These are phyloP conservation scores for Phialocephala subalpina DNA, from an alignment of 2,329 filamentous ascomycete genomes.

Conservation along the genomic window DNA sequence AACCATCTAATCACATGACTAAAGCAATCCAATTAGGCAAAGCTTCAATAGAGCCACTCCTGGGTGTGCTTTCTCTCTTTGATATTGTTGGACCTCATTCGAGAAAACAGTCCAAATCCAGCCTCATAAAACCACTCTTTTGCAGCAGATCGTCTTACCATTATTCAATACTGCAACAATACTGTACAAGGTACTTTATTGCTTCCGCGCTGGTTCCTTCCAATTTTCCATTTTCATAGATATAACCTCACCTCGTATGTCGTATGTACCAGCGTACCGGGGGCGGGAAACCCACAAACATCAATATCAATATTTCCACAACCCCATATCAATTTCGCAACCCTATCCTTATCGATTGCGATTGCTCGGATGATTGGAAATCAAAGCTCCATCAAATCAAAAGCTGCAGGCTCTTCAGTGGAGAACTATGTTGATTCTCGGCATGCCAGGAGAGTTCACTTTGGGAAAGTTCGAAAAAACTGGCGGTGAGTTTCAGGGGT, in stretches of 20 bases:
- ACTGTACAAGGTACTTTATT: conserved; percentile 10
- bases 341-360: conserved; percentile 12
- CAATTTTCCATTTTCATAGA: too few relatives aligned
- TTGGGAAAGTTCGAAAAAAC: conserved; percentile 18
- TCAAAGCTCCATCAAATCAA: background rate
- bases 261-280: background rate
- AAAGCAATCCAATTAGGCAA: too few relatives aligned
- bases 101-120: background rate
- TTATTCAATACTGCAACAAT: conserved; percentile 8
- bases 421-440: background rate
- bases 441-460: conserved; percentile 8
- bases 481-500: conserved; percentile 41
- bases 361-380: conserved; percentile 12
- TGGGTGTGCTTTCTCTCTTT: too few relatives aligned
- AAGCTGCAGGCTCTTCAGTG: background rate
- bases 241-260: too few relatives aligned
- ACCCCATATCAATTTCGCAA: background rate
- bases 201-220: background rate
- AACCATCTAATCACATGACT: too few relatives aligned
- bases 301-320: conserved; percentile 29
- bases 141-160: conserved; percentile 5
- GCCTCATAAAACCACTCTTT: background rate
- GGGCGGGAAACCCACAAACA: conserved; percentile 29
- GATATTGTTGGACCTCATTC: background rate
- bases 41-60: too few relatives aligned